Evolutionary conservation across 129 eudicot genomes (phyloP).

Genomic region (Arctium minus): DNA sequence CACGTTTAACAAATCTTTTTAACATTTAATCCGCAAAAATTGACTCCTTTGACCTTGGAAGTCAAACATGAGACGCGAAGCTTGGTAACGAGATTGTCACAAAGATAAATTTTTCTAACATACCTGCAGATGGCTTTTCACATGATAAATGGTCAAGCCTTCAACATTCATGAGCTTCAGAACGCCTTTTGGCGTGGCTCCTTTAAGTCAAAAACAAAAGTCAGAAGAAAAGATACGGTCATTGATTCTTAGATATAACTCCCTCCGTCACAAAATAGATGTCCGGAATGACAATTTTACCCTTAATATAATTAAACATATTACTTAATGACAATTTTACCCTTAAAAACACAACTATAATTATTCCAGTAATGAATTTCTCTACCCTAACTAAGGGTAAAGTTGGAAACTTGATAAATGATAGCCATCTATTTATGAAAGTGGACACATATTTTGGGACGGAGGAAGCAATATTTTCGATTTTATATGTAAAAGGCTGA

Average conservation of each 20-base stretch:
- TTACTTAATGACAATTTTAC: not conserved
- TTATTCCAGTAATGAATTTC: not conserved
- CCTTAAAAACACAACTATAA: not conserved
- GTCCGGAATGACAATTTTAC: not conserved
- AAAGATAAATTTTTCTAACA: not conserved
- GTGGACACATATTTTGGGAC: not conserved
- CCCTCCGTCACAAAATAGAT: not conserved
- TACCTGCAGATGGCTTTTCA: slow-evolving; percentile 95
- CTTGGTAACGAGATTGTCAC: not conserved
- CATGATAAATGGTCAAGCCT: slow-evolving; percentile 90
- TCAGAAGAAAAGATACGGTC: not conserved
- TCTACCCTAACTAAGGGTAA: not conserved
- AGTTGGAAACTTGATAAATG: not conserved
- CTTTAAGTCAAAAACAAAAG: slow-evolving; percentile 35
- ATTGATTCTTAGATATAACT: not conserved
- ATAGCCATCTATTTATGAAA: not conserved
- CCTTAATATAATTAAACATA: not conserved
- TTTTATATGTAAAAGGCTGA: not conserved
- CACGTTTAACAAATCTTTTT: not conserved
- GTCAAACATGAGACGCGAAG: slow-evolving; percentile 1
- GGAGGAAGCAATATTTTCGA: not conserved
- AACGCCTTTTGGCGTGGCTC: slow-evolving; percentile 95
- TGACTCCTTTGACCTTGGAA: not conserved
- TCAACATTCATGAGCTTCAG: slow-evolving; percentile 95
- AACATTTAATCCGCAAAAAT: not conserved